Evolutionary conservation across 345 rosid species (phyloP).

Genomic region (Gossypioides kirkii): DNA sequence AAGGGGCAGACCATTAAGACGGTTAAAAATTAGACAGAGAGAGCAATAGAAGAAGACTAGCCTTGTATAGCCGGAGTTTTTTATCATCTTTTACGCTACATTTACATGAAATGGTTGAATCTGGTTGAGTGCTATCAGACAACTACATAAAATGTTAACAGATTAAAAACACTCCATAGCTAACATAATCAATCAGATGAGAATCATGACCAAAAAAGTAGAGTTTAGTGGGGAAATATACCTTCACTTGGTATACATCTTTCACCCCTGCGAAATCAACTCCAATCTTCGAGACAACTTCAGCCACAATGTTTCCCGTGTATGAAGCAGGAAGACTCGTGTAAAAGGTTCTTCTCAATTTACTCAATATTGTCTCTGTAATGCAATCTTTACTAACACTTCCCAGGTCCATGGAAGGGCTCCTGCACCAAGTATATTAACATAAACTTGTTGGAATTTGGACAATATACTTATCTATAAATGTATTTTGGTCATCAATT

Average conservation of each 20-base stretch:
- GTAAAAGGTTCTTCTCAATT: constrained; percentile 29
- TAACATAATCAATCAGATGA: not conserved
- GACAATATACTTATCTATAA: not conserved
- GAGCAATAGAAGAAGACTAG: constrained; percentile 22
- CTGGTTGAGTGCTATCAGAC: constrained; percentile 27
- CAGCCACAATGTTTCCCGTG: constrained; percentile 27
- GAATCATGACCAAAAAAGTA: not conserved
- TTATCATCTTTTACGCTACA: constrained; percentile 40
- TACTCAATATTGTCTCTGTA: constrained; percentile 26
- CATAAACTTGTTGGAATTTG: not conserved
- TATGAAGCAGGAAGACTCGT: constrained; percentile 39
- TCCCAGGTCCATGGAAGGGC: constrained; percentile 14
- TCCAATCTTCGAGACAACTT: constrained; percentile 35
- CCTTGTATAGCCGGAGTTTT: constrained; percentile 50
- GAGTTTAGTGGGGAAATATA: constrained; percentile 15
- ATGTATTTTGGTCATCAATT: not conserved
- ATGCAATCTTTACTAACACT: constrained; percentile 19
- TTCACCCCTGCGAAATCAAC: constrained; percentile 33
- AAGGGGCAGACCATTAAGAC: not conserved
- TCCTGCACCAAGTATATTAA: constrained; percentile 27
- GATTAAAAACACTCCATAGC: constrained; percentile 7
- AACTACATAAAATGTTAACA: constrained; percentile 31
- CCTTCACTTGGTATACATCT: constrained; percentile 53
- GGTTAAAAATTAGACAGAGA: not conserved
- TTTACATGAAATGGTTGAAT: constrained; percentile 46